phyloP scores from a whole-genome alignment of 2,329 filamentous ascomycete species.

The Microcera coccophila region DNA sequence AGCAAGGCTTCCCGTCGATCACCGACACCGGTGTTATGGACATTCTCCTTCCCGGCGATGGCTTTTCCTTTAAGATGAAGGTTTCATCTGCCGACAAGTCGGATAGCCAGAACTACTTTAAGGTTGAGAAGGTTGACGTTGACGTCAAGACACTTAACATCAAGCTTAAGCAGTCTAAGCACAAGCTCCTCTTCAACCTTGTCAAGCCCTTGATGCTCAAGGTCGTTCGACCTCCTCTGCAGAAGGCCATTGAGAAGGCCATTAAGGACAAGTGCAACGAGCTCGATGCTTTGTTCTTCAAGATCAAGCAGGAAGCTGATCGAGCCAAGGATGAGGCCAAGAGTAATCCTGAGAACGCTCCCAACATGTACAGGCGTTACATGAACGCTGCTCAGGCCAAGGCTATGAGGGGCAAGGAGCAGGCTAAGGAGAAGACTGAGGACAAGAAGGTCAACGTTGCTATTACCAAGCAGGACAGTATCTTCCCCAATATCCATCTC shows the following conservation, averaged over 20 bases:
- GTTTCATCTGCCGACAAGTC: slow-evolving; percentile 74
- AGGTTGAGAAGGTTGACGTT: slow-evolving; percentile 83
- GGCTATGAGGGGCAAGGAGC: slow-evolving; percentile 70
- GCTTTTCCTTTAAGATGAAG: slow-evolving; percentile 88
- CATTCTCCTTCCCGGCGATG: slow-evolving; percentile 79
- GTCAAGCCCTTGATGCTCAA: slow-evolving; percentile 86
- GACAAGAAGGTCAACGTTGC: slow-evolving; percentile 63
- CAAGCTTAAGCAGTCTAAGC: slow-evolving; percentile 90
- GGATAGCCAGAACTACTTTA: slow-evolving; percentile 83
- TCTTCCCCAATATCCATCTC: slow-evolving; percentile 80
- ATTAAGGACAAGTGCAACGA: slow-evolving; percentile 79
- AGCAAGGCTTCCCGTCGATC: slow-evolving; percentile 85
- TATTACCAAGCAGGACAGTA: slow-evolving; percentile 72
- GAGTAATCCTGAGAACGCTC: slow-evolving; percentile 63
- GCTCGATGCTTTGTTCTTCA: slow-evolving; percentile 67
- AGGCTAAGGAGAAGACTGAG: slow-evolving; percentile 58
- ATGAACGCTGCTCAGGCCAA: slow-evolving; percentile 69
- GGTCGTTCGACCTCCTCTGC: slow-evolving; percentile 75
- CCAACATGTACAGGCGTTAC: slow-evolving; percentile 87
- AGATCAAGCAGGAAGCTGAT: slow-evolving; percentile 80
- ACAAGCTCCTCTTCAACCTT: slow-evolving; percentile 83
- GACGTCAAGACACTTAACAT: slow-evolving; percentile 78
- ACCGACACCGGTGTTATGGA: slow-evolving; percentile 86
- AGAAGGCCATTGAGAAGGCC: slow-evolving; percentile 84
- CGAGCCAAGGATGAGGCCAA: slow-evolving; percentile 58